A percentile compares a stretch with the other conserved stretches of the same genome.
These are phyloP conservation scores for Globisporangium echinulatum DNA, from an alignment of 352 stramenopile genomes.

Conservation along the genomic window DNA sequence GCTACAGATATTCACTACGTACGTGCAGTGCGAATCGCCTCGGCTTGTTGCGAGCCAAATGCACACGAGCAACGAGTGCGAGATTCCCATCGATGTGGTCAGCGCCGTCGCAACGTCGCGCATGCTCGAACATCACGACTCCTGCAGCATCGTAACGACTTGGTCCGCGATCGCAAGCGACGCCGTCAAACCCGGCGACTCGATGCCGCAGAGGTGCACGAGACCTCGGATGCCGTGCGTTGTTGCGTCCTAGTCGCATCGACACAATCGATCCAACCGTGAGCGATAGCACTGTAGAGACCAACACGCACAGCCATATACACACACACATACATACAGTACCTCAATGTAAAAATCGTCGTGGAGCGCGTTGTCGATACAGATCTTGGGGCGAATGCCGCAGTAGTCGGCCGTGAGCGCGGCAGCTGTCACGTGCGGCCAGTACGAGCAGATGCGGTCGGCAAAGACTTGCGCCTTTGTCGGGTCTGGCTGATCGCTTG, in stretches of 20 bases:
- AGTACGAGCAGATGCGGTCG: constrained; percentile 89
- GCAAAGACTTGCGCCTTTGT: constrained; percentile 57
- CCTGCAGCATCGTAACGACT: constrained; percentile 21
- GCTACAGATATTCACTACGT: too few relatives aligned
- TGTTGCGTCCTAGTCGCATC: constrained; percentile 27
- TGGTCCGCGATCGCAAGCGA: constrained; percentile 81
- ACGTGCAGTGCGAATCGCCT: too few relatives aligned
- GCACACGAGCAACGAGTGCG: too few relatives aligned
- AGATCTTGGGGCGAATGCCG: constrained; percentile 94
- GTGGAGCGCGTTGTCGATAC: constrained; percentile 41
- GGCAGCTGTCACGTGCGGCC: constrained; percentile 72
- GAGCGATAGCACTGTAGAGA: not conserved
- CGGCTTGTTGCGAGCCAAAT: too few relatives aligned
- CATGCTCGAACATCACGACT: too few relatives aligned
- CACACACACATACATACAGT: too few relatives aligned
- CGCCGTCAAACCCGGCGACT: constrained; percentile 93
- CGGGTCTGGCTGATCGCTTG: constrained; percentile 30
- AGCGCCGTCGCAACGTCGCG: too few relatives aligned
- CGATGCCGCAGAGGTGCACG: constrained; percentile 93
- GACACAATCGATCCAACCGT: constrained; percentile 1
- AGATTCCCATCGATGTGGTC: too few relatives aligned
- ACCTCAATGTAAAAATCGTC: constrained; percentile 91
- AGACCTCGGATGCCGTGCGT: constrained; percentile 80
- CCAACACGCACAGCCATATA: too few relatives aligned
- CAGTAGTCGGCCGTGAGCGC: constrained; percentile 91